A percentile compares a stretch with the other conserved stretches of the same genome.
These are phyloP conservation scores for Cairneyella variabilis DNA, from an alignment of 495 filamentous ascomycete genomes.

Conservation along the genomic window DNA sequence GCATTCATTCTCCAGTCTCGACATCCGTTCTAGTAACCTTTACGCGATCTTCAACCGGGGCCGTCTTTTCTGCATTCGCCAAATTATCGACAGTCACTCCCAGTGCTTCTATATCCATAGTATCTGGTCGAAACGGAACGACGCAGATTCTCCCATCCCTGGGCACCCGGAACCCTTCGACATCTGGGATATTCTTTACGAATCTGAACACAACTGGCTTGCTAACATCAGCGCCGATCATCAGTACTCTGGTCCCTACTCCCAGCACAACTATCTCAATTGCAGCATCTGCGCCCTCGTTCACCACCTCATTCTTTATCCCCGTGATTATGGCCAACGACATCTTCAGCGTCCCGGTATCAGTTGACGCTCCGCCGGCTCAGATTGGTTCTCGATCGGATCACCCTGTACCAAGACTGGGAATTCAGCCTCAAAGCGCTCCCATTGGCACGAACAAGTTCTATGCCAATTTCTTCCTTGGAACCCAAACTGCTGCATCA, in stretches of 20 bases:
- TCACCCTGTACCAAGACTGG: slow-evolving; percentile 38
- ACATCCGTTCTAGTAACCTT: neutral
- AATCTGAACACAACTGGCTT: slow-evolving; percentile 8
- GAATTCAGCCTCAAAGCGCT: slow-evolving; percentile 35
- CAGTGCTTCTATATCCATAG: slow-evolving; percentile 11
- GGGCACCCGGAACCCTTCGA: slow-evolving; percentile 13
- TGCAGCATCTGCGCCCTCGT: neutral
- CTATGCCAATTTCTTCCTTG: slow-evolving; percentile 85
- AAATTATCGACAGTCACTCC: slow-evolving; percentile 14
- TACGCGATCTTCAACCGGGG: slow-evolving; percentile 1
- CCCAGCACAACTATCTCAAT: slow-evolving; percentile 17
- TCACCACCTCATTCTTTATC: neutral
- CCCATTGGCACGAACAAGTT: slow-evolving; percentile 87
- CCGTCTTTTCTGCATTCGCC: slow-evolving; percentile 14
- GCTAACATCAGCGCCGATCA: slow-evolving; percentile 9
- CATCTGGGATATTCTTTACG: slow-evolving; percentile 6
- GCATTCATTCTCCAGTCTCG: too few relatives aligned
- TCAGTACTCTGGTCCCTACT: slow-evolving; percentile 18
- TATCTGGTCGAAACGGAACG: slow-evolving; percentile 1
- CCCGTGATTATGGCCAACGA: slow-evolving; percentile 13
- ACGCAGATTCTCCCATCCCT: slow-evolving; percentile 18
- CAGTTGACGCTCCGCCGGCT: slow-evolving; percentile 51
- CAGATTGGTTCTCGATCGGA: slow-evolving; percentile 46
- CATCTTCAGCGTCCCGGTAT: slow-evolving; percentile 56
- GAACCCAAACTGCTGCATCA: slow-evolving; percentile 60